Conservation (phyloP, 768 basidiomycete species). For the Tricholomella constricta region DNA sequence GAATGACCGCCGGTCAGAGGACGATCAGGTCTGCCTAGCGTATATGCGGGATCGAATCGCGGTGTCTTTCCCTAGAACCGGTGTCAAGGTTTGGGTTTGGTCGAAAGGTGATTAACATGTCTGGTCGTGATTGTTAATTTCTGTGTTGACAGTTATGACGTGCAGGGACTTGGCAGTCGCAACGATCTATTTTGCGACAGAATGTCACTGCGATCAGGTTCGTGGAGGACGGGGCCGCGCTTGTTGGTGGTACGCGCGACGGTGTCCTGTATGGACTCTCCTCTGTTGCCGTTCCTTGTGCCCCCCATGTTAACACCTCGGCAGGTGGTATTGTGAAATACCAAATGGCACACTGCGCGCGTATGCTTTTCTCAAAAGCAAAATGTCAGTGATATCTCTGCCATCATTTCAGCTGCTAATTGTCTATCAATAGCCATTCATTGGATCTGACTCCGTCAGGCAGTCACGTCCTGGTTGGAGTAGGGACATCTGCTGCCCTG, state of each 20-base stretch:
- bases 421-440: constrained; percentile 40
- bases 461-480: constrained; percentile 54
- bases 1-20: constrained; percentile 33
- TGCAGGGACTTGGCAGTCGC: constrained; percentile 62
- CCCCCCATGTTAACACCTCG: constrained; percentile 5
- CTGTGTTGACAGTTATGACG: constrained; percentile 4
- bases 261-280: constrained; percentile 69
- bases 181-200: constrained; percentile 63
- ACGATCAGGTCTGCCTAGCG: constrained; percentile 52
- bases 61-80: constrained; percentile 57
- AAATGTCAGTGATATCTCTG: constrained; percentile 48
- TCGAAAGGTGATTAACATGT: constrained; percentile 44
- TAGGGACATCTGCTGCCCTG: constrained; percentile 50
- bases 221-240: constrained; percentile 60
- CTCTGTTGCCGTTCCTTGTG: background rate
- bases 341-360: constrained; percentile 67
- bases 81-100: constrained; percentile 69
- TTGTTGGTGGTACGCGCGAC: constrained; percentile 71
- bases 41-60: constrained; percentile 61
- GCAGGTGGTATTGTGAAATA: constrained; percentile 69
- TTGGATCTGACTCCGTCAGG: constrained; percentile 54
- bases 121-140: background rate
- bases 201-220: constrained; percentile 68
- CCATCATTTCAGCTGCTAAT: background rate
- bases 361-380: constrained; percentile 57